Evolutionary conservation across 768 basidiomycete species (phyloP).

Genomic region (Phlegmacium glaucopus): DNA sequence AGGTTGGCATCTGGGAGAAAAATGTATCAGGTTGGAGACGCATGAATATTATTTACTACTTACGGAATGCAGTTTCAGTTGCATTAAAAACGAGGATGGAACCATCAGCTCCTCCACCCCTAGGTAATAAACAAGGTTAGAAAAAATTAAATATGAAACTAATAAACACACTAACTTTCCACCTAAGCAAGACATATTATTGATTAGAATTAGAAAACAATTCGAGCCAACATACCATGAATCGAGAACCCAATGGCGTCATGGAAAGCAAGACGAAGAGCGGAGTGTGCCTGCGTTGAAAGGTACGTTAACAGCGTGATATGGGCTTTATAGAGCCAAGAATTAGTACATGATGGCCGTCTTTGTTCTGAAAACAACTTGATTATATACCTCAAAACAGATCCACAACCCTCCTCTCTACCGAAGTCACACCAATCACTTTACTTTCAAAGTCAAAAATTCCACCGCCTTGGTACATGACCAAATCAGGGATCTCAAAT

Average conservation of each 20-base stretch:
- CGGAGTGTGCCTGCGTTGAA: no score
- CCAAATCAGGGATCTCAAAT: constrained; percentile 30
- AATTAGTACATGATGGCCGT: no score
- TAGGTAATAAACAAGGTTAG: not conserved
- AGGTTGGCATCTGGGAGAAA: constrained; percentile 2
- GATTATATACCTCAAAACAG: constrained; percentile 30
- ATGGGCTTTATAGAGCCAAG: no score
- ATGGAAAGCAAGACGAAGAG: not conserved
- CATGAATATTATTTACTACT: no score
- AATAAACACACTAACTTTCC: not conserved
- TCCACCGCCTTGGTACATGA: constrained; percentile 38
- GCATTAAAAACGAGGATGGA: no score
- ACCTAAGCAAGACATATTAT: not conserved
- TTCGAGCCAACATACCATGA: no score
- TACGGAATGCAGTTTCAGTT: no score
- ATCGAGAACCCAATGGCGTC: constrained; percentile 4
- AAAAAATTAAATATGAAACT: not conserved
- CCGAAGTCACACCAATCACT: constrained; percentile 40
- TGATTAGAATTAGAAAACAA: not conserved
- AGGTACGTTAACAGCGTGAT: no score
- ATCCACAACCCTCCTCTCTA: constrained; percentile 29
- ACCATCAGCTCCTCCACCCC: no score
- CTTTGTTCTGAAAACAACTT: no score
- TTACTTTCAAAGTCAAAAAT: constrained; percentile 44
- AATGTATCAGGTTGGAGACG: no score